These are phyloP conservation scores for Sugiyamaella floridensis DNA, from an alignment of 805 yeast species.

Conservation along the genomic window DNA sequence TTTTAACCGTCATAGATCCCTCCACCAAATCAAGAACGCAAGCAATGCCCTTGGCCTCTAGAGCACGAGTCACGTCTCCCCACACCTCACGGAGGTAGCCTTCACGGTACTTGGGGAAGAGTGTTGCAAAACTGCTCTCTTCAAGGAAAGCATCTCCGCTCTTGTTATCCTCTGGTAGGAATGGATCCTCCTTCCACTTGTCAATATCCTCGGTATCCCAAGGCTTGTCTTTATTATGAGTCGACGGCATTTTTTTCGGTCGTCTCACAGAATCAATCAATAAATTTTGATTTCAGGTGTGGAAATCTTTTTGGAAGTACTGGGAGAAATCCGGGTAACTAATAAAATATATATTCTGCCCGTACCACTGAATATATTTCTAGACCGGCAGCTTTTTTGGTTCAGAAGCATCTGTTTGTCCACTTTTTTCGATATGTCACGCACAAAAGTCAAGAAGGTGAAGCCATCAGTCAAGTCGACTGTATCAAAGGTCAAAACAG, in stretches of 20 bases:
- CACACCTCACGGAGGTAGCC: slow-evolving; percentile 80
- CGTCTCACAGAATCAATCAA: background rate
- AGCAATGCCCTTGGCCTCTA: slow-evolving; percentile 65
- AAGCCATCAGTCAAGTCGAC: too few relatives aligned
- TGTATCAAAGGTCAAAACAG: too few relatives aligned
- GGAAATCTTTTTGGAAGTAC: background rate
- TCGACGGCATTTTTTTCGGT: slow-evolving; percentile 62
- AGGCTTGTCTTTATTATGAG: slow-evolving; percentile 91
- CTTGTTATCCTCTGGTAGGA: slow-evolving; percentile 80
- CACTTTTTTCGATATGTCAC: background rate
- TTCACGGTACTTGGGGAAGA: slow-evolving; percentile 96
- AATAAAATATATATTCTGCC: background rate
- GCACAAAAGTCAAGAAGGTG: background rate
- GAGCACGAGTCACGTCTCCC: slow-evolving; percentile 83
- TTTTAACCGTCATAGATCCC: slow-evolving; percentile 95
- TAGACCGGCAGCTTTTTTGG: too few relatives aligned
- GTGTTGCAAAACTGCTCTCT: slow-evolving; percentile 88
- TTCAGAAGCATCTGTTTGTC: too few relatives aligned
- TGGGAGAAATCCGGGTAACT: background rate
- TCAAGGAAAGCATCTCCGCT: slow-evolving; percentile 89
- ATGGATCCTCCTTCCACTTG: slow-evolving; percentile 86
- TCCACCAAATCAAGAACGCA: slow-evolving; percentile 86
- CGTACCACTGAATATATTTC: background rate
- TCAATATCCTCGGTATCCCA: slow-evolving; percentile 96
- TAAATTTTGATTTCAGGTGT: background rate